Conservation (phyloP, 345 rosid species). For the Populus ilicifolia region DNA sequence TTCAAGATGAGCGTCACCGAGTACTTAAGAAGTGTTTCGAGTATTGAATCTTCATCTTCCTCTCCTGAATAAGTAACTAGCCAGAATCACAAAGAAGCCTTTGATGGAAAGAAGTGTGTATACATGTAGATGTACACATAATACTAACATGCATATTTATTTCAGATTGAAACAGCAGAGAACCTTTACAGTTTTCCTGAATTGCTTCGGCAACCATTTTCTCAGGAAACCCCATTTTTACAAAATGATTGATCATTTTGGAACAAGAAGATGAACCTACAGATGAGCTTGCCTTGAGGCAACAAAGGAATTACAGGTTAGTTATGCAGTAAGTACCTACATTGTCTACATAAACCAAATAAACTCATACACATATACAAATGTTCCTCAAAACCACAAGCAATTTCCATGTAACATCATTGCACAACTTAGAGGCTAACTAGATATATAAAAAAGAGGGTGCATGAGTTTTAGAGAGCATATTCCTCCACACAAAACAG, state of each 20-base stretch:
- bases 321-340: not conserved
- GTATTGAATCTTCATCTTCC: slow-evolving; percentile 41
- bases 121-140: not conserved
- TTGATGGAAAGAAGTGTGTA: not conserved
- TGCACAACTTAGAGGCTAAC: not conserved
- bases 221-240: slow-evolving; percentile 69
- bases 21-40: slow-evolving; percentile 49
- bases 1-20: slow-evolving; percentile 36
- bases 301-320: slow-evolving; percentile 3
- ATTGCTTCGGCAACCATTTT: slow-evolving; percentile 56
- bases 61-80: slow-evolving; percentile 41
- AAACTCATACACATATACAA: not conserved
- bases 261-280: slow-evolving; percentile 47
- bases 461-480: not conserved
- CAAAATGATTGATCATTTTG: slow-evolving; percentile 51
- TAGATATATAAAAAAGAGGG: not conserved
- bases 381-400: not conserved
- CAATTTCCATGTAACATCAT: not conserved
- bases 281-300: slow-evolving; percentile 45
- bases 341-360: not conserved
- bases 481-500: not conserved
- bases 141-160: not conserved
- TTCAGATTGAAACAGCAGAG: not conserved
- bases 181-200: slow-evolving; percentile 53
- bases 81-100: slow-evolving; percentile 8